Evolutionary conservation across 768 basidiomycete genomes (phyloP), one percentile per base, ranked within the genome.

Genomic region (Daedaleopsis nitida): DNA sequence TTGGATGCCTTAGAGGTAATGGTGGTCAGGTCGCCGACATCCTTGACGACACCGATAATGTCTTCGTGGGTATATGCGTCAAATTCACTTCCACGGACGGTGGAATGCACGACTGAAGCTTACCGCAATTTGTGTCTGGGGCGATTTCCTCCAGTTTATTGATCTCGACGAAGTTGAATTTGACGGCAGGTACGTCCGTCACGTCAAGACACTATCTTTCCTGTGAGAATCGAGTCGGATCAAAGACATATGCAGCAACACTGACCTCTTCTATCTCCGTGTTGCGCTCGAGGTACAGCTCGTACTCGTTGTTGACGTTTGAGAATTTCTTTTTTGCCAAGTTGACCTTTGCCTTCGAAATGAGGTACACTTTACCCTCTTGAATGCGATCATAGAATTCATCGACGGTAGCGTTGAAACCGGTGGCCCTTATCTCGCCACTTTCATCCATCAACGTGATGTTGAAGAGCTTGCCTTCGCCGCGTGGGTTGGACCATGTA

Each of bases 311-410:
- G 64, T 81, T 77, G 52, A 96, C 75, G 70, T 92, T 94, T 37
- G 85, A 90, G 74, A 96, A 99, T 75, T 97, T 96, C 77, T 95
- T 98, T 79, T 97, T 98, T 35, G 96, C 96, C 14, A 98, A 86
- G 69, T 94, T 93, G 70, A 98, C 89, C 52, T 93, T 85, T 6
- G 91, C 97, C 71, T 89, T 92, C 0, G 94, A 94, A 57, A 98
- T 81, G 69, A 82, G 94, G 72, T 95, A 98, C 9, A 96, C 95
- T 70, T 95, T 95, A 52, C 91, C 91, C 73, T 97, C 95, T 66
- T 96, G 84, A 19, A 99, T 69, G 69, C 84, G 84, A n/a, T 91
- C 85, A 74, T 89, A 96, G 42, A 96, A 80, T 39, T 86, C 84
- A 68, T 95, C 93, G 42, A 89, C 94, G 11, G 83, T 87, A 12